Base-by-base conservation (phyloP, 768 basidiomycete species). In the Cystofilobasidium capitatum region DNA sequence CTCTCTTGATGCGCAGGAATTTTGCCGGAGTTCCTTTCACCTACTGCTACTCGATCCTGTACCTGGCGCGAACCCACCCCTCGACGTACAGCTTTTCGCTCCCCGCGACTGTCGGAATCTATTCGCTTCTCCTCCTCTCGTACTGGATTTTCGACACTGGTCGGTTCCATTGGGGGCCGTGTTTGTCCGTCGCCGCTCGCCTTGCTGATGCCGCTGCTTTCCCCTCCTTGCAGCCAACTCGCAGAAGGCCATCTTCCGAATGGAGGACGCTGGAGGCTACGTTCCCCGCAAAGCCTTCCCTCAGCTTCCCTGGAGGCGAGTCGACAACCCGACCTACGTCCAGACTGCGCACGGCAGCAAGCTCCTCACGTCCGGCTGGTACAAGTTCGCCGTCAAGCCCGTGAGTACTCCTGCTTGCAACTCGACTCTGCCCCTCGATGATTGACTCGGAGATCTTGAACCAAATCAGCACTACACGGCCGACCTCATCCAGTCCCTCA, bases 11-110 rank as follows among this genome's bases (percentile, higher is more conserved):
- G 14, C 10, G 10, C 60, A 44, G 61, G 40, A 91, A 92, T 75
- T 85, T 91, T 72, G 89, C 92, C 2, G 92, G 91, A 54, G 90
- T 91, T 39, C 77, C 77, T 7, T 78, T 78, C 73, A 92, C 93
- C 51, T 99, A 99, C 76, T 89, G 89, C 71, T 99, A 97, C 81
- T 93, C 94, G 14, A 88, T 93, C 62, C 86, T 99, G 61, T 97
- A 92, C 81, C 97, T 99, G 89, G 88, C 89, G n/a, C 87, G 89
- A 5, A 88, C 91, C 77, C 85, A 96, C 69, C 89, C 93, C 2
- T 83, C 85, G 22, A 84, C 83, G 69, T 98, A 98, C 80, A 83
- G 81, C 44, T 97, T 92, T 82, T 86, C 90, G 7, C 88, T 87
- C 6, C 81, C 81, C 26, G 83, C 82, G 12, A 88, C 91, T 69